Evolutionary conservation across 371 early-diverging fungal genomes (phyloP).

Genomic region (Sporodiniella umbellata): DNA sequence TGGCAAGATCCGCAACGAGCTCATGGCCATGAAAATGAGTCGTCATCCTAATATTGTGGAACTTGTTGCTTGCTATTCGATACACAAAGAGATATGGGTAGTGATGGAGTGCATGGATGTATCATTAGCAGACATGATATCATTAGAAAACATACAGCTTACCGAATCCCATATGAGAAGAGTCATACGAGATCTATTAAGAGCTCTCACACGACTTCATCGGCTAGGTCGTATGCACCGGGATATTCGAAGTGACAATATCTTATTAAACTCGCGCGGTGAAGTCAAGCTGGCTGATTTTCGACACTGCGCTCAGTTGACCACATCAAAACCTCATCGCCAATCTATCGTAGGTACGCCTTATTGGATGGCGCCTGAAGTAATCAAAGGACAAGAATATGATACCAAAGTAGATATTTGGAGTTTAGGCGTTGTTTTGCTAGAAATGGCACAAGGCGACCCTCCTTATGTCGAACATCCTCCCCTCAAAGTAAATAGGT

Average conservation of each 20-base stretch:
- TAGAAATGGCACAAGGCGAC: constrained; percentile 83
- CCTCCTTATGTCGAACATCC: constrained; percentile 73
- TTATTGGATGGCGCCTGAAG: constrained; percentile 99
- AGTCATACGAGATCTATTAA: constrained; percentile 77
- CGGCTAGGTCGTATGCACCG: constrained; percentile 90
- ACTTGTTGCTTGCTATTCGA: constrained; percentile 64
- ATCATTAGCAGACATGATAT: constrained; percentile 71
- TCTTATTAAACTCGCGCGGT: constrained; percentile 67
- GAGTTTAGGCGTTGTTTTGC: constrained; percentile 80
- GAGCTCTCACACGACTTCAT: constrained; percentile 91
- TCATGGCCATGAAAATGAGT: constrained; percentile 68
- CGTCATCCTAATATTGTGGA: constrained; percentile 72
- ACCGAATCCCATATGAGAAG: constrained; percentile 62
- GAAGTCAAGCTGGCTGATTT: constrained; percentile 80
- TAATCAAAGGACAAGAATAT: constrained; percentile 76
- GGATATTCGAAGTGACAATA: constrained; percentile 87
- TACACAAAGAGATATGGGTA: constrained; percentile 57
- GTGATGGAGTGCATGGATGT: constrained; percentile 83
- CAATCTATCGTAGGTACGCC: constrained; percentile 74
- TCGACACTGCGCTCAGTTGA: constrained; percentile 67
- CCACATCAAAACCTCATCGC: constrained; percentile 56
- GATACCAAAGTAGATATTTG: constrained; percentile 84
- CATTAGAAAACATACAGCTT: constrained; percentile 50
- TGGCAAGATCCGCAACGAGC: constrained; percentile 65
- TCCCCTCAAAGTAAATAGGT: constrained; percentile 56